Base-by-base conservation (phyloP, 2,329 filamentous ascomycete species). In the Orbilia javanica region DNA sequence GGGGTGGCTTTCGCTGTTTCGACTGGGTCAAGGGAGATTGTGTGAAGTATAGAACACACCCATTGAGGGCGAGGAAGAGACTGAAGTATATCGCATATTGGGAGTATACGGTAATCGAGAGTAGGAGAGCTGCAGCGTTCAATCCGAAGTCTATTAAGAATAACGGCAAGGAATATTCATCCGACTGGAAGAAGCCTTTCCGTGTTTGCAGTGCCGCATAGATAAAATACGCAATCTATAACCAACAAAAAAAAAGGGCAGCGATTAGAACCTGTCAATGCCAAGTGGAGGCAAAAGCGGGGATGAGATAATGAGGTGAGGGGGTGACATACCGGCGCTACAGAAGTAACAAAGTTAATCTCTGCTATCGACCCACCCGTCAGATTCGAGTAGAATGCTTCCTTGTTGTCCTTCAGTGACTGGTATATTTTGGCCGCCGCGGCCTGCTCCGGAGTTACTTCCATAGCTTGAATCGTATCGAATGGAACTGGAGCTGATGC, bases 381-480 rank as follows among this genome's bases (percentile, higher is more conserved):
- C 31, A 97, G 89, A 84, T 94, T 93, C 68, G 95, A 97, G 82
- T 99, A 96, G 84, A 97, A 97, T 83, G 93, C 93, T 87, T 97
- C 94, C 86, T 99, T 99, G 81, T 92, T 88, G 82, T 92, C 89
- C 86, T 97, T 99, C 87, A 97, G 97, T 85, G 79, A 70, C 70
- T 75, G 65, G 42, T 34, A 79, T 60, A 79, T 79, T 48, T 79
- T 73, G 67, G 75, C 75, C 36, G 75, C 75, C 1, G 75, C 75
- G 53, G 65, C 67, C 75, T 79, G 66, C 60, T 77, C 73, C 31
- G 73, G 50, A 22, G 73, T 66, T 50, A 50, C 39, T 13, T 77
- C 73, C 67, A 76, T 76, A 36, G 18, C 15, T 57, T 1, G 36
- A 34, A 20, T 18, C 13, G 50, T 27, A 36, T 57, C 1, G 15